Base-by-base conservation (phyloP, 2,329 filamentous ascomycete species). In the Aspergillus aculeatinus region DNA sequence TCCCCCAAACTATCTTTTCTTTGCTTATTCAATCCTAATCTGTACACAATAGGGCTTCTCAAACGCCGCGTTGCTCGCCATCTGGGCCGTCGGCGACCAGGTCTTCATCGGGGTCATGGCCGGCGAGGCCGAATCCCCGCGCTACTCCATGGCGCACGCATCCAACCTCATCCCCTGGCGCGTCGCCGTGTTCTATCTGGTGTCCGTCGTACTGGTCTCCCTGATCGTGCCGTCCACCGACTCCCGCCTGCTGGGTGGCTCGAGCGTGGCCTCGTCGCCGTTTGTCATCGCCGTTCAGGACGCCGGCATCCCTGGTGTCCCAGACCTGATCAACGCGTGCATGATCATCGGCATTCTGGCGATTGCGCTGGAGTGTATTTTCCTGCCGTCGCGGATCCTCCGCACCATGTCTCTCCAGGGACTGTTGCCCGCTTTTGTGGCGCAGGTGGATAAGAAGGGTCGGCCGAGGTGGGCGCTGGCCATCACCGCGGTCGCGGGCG, bases 61-160 rank as follows among this genome's bases (percentile, higher is more conserved):
- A 4, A 73, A 70, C n/a, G 67, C 67, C 27, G 67, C 68, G 10
- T 51, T 74, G 6, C 68, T 76, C 19, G 72, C 70, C 2, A 61
- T 67, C 23, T 70, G 66, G 67, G 70, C 64, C 50, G 60, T 69
- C 58, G 72, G 73, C 25, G 67, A 74, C 56, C 71, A 75, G 39
- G 68, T 70, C 9, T 74, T 74, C 57, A 73, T 72, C 23, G 72
- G 73, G 1, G 69, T 76, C 50, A 67, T 76, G 54, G 74, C 67
- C 12, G 75, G 75, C 12, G 75, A 77, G 58, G 71, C 74, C 7
- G 59, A 72, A 54, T 70, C 61, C n/a, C 75, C 75, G 0, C 70
- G 74, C 1, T 73, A 68, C 42, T 75, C 74, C 5, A 70, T 77
- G 61, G 71, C 67, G 2, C 72, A 74, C 55, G 73, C 68, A 12